These are phyloP conservation scores for Diplodia sapinea DNA, from an alignment of 2,329 filamentous ascomycete species.

Conservation along the genomic window DNA sequence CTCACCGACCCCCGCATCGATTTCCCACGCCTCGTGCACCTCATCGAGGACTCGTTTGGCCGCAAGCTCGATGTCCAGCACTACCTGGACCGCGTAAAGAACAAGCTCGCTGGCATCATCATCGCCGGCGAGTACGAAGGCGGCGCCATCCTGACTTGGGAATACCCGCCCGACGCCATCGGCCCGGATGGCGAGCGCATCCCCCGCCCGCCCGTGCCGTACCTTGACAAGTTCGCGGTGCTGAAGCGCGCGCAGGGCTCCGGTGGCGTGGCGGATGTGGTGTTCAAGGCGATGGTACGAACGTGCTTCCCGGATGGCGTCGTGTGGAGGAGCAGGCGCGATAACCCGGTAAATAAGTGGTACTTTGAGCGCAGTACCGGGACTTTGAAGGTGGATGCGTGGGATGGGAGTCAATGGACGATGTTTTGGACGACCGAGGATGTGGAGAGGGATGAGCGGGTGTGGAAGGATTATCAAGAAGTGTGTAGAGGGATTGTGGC, in stretches of 20 bases:
- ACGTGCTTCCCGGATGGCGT: constrained; percentile 87
- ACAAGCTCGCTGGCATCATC: constrained; percentile 86
- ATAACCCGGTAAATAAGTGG: constrained; percentile 99
- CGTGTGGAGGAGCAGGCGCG: constrained; percentile 86
- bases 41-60: constrained; percentile 94
- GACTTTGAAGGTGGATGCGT: constrained; percentile 67
- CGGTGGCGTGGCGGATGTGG: constrained; percentile 90
- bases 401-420: constrained; percentile 84
- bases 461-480: constrained; percentile 57
- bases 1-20: constrained; percentile 84
- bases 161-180: constrained; percentile 62
- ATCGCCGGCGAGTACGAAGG: constrained; percentile 97
- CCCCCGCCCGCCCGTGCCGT: constrained; percentile 73
- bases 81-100: constrained; percentile 80
- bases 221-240: constrained; percentile 97
- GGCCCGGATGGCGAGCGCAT: constrained; percentile 55
- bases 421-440: constrained; percentile 97
- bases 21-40: constrained; percentile 76
- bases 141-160: constrained; percentile 93
- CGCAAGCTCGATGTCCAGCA: constrained; percentile 81
- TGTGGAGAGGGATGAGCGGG: constrained; percentile 40
- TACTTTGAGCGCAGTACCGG: constrained; percentile 92
- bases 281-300: constrained; percentile 94
- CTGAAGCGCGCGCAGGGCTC: constrained; percentile 86
- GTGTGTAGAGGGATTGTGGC: constrained; percentile 56